Percentiles rank a stretch among this genome's conserved stretches.
Evolutionary conservation across 2,329 filamentous ascomycete species (phyloP).

Genomic region (Arachnomyces sp.): DNA sequence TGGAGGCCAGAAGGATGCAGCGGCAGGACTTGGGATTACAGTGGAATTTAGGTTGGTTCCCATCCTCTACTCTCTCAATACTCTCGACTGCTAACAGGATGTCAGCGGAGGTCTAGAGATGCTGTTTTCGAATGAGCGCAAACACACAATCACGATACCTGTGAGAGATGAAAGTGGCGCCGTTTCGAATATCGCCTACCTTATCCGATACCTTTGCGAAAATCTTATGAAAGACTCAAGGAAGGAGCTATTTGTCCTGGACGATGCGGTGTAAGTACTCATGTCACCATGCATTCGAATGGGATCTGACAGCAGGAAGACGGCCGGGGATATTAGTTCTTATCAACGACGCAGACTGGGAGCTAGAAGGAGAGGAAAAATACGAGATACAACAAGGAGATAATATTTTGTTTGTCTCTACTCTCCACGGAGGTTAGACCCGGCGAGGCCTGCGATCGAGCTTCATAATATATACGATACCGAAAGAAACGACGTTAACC

Average conservation of each 20-base stretch:
- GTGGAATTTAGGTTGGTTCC: constrained; percentile 63
- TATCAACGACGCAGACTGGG: constrained; percentile 98
- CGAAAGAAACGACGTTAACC: background rate
- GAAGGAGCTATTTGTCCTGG: constrained; percentile 81
- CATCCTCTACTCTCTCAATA: constrained; percentile 3
- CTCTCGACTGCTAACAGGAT: constrained; percentile 10
- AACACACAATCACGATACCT: constrained; percentile 63
- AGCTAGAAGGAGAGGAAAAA: constrained; percentile 86
- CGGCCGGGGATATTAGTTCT: constrained; percentile 91
- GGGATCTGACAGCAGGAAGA: constrained; percentile 41
- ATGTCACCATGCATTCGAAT: background rate
- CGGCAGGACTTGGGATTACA: constrained; percentile 44
- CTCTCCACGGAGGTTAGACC: constrained; percentile 74
- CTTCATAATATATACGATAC: too few relatives aligned
- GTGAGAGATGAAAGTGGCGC: constrained; percentile 50
- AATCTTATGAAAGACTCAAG: constrained; percentile 77
- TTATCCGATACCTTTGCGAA: constrained; percentile 71
- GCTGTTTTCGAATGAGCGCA: constrained; percentile 76
- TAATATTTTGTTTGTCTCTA: constrained; percentile 92
- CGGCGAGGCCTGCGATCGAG: constrained; percentile 10
- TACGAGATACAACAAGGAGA: constrained; percentile 77
- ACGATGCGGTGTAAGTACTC: constrained; percentile 70
- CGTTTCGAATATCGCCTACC: constrained; percentile 60
- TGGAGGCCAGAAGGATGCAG: background rate
- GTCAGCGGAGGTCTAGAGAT: constrained; percentile 82